phyloP scores from a whole-genome alignment of 441 rosid species.

The Populus hybrid region DNA sequence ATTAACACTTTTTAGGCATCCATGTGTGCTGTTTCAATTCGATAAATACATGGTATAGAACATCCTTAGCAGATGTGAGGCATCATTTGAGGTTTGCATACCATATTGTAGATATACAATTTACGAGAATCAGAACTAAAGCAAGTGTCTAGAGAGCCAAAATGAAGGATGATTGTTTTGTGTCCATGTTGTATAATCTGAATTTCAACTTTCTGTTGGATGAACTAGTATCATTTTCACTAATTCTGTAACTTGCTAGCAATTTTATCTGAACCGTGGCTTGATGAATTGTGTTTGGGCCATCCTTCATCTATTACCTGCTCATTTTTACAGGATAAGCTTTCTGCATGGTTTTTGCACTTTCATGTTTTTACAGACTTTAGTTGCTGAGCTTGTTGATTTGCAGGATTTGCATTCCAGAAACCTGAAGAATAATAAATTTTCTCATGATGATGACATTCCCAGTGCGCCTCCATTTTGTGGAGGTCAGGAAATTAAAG shows the following conservation, averaged over 20 bases:
- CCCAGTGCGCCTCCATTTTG: constrained; percentile 96
- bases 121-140: neutral
- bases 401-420: constrained; percentile 47
- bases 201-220: neutral
- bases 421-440: constrained; percentile 30
- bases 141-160: neutral
- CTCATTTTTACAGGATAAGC: neutral
- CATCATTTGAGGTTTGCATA: neutral
- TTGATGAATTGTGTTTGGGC: neutral
- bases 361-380: neutral
- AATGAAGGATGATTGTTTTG: neutral
- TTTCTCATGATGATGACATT: constrained; percentile 54
- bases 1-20: neutral
- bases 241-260: neutral
- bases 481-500: constrained; percentile 53
- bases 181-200: neutral
- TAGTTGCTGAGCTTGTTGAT: neutral
- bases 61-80: neutral
- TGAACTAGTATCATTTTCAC: neutral
- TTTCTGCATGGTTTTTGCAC: neutral
- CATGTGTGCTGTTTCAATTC: neutral
- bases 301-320: neutral
- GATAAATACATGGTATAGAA: neutral
- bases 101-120: neutral
- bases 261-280: neutral